Conservation (phyloP, 345 rosid species). For the Gossypium sturtianum region DNA sequence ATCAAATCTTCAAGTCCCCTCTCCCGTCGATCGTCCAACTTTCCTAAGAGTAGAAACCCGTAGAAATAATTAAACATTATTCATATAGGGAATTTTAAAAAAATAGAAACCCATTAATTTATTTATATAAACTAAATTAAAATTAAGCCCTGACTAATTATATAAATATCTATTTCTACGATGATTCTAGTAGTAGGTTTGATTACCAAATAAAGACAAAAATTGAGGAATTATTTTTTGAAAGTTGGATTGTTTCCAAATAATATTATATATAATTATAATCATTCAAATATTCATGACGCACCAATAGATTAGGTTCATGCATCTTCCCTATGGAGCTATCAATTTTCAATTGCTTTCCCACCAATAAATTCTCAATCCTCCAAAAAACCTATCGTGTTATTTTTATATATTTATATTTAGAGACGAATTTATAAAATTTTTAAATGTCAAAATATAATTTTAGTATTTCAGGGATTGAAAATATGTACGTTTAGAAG, state of each 20-base stretch:
- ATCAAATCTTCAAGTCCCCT: too few relatives aligned
- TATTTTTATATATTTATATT: background rate
- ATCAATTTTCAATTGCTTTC: slow-evolving; percentile 7
- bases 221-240: background rate
- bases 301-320: slow-evolving; percentile 15
- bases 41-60: too few relatives aligned
- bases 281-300: background rate
- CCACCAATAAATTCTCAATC: background rate
- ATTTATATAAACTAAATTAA: background rate
- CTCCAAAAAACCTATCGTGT: background rate
- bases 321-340: slow-evolving; percentile 3
- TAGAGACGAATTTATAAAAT: too few relatives aligned
- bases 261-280: background rate
- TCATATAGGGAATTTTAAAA: too few relatives aligned
- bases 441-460: too few relatives aligned
- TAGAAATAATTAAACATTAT: too few relatives aligned
- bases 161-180: background rate
- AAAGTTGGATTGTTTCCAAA: background rate
- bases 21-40: too few relatives aligned
- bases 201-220: background rate
- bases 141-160: background rate
- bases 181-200: background rate
- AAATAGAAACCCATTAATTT: background rate
- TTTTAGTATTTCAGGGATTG: too few relatives aligned
- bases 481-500: too few relatives aligned